phyloP scores from a whole-genome alignment of 352 stramenopile species.

The Phytopythium litorale region DNA sequence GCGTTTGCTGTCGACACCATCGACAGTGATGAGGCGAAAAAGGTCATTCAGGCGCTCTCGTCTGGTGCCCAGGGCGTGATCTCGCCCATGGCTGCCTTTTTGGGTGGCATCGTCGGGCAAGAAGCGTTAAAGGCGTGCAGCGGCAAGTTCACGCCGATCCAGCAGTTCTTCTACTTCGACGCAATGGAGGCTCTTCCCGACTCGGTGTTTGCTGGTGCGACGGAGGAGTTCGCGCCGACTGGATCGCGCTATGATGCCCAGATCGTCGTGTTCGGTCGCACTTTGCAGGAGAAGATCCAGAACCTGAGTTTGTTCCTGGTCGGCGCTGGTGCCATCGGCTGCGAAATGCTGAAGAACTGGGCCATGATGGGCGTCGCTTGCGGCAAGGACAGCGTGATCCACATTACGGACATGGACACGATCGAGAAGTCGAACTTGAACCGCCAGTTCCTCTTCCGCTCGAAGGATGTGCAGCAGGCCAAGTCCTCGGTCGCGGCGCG shows the following conservation, averaged over 20 bases:
- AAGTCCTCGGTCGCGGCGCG: conserved; percentile 94
- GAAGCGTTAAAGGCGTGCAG: conserved; percentile 98
- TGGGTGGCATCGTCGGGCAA: conserved; percentile 98
- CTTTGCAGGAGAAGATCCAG: conserved; percentile 78
- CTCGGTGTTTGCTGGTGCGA: conserved; percentile 34
- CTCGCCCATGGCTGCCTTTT: conserved; percentile 94
- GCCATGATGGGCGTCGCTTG: conserved; percentile 98
- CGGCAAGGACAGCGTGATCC: conserved; percentile 79
- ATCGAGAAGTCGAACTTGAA: conserved; percentile 99
- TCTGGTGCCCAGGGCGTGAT: conserved; percentile 90
- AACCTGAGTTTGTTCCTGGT: conserved; percentile 96
- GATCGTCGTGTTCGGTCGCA: conserved; percentile 87
- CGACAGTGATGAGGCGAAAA: conserved; percentile 62
- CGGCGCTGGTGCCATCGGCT: conserved; percentile 98
- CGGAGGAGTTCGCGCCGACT: conserved; percentile 51
- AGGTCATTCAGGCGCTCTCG: conserved; percentile 76
- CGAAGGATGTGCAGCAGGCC: conserved; percentile 94
- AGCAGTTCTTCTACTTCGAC: conserved; percentile 99
- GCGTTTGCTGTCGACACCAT: conserved; percentile 60
- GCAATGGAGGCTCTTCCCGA: conserved; percentile 95
- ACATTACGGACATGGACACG: conserved; percentile 99
- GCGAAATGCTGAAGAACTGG: conserved; percentile 99
- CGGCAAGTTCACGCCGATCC: conserved; percentile 98
- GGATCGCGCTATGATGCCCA: conserved; percentile 93
- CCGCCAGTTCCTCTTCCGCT: conserved; percentile 99